Conservation (phyloP, 192 early-diverging fungal genomes). For the Coemansia sp. region DNA sequence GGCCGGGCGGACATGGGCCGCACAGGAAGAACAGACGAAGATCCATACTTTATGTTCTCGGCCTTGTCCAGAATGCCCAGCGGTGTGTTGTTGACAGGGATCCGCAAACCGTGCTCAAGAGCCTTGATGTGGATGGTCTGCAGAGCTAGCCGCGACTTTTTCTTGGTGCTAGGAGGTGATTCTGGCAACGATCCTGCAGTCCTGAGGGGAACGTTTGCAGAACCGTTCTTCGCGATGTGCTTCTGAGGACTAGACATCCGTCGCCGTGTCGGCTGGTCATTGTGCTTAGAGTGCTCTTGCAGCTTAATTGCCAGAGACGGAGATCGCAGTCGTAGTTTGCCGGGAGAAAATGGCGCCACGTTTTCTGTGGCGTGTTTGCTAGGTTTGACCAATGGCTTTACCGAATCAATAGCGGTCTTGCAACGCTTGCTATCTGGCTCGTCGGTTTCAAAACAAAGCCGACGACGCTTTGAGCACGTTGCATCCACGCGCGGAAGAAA, state of each 20-base stretch:
- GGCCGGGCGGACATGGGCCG: constrained; percentile 3
- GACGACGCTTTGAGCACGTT: neutral
- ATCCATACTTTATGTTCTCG: constrained; percentile 33
- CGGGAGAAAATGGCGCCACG: neutral
- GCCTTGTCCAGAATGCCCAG: constrained; percentile 25
- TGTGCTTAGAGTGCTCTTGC: too few species aligned
- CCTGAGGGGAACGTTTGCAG: neutral
- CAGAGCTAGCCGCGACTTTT: constrained; percentile 30
- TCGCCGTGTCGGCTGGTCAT: too few species aligned
- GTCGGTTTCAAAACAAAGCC: neutral
- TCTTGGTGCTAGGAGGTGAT: constrained; percentile 6
- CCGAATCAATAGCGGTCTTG: neutral
- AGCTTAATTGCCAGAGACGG: neutral
- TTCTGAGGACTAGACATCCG: neutral
- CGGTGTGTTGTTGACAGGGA: constrained; percentile 43
- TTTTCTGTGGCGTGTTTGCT: neutral
- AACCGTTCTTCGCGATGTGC: neutral
- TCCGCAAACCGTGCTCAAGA: constrained; percentile 43
- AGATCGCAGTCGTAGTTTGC: neutral
- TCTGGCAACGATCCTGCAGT: neutral
- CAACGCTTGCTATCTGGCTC: neutral
- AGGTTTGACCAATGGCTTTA: neutral
- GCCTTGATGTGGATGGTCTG: constrained; percentile 45
- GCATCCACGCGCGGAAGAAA: neutral
- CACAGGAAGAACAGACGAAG: neutral